Evolutionary conservation across 805 yeast genomes (phyloP).

Genomic region (Candida taoyuanica): DNA sequence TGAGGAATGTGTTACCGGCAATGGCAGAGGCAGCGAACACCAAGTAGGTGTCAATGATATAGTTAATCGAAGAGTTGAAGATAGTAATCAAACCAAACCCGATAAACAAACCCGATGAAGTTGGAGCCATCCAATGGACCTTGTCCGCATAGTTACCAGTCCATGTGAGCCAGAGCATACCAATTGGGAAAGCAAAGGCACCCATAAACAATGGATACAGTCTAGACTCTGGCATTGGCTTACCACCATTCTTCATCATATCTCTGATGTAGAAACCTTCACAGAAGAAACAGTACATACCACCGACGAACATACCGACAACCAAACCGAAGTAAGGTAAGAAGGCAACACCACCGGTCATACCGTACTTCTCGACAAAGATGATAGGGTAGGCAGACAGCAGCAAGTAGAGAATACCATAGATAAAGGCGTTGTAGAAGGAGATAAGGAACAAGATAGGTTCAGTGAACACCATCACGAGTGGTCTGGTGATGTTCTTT

Average conservation of each 20-base stretch:
- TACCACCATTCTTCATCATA: slow-evolving; percentile 49
- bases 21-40: slow-evolving; percentile 73
- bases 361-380: slow-evolving; percentile 57
- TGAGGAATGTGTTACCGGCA: slow-evolving; percentile 67
- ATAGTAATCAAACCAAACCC: slow-evolving; percentile 67
- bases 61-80: slow-evolving; percentile 66
- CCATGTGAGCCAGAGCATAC: slow-evolving; percentile 87
- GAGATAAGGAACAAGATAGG: slow-evolving; percentile 69
- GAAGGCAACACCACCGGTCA: slow-evolving; percentile 60
- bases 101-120: slow-evolving; percentile 55
- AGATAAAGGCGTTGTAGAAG: slow-evolving; percentile 70
- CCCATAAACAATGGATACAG: slow-evolving; percentile 73
- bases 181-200: slow-evolving; percentile 65
- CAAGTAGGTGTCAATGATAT: slow-evolving; percentile 67
- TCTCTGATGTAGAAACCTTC: slow-evolving; percentile 50
- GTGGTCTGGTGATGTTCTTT: slow-evolving; percentile 54
- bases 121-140: slow-evolving; percentile 82
- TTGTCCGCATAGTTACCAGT: slow-evolving; percentile 66
- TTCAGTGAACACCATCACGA: slow-evolving; percentile 60
- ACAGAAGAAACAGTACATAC: slow-evolving; percentile 41
- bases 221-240: slow-evolving; percentile 74
- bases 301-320: slow-evolving; percentile 62
- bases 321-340: slow-evolving; percentile 78
- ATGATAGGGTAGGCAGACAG: slow-evolving; percentile 74
- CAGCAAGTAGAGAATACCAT: slow-evolving; percentile 72